A percentile compares a stretch with the other conserved stretches of the same genome.
Evolutionary conservation across 2,329 filamentous ascomycete genomes (phyloP).

Genomic region (Cladobotryum protrusum): DNA sequence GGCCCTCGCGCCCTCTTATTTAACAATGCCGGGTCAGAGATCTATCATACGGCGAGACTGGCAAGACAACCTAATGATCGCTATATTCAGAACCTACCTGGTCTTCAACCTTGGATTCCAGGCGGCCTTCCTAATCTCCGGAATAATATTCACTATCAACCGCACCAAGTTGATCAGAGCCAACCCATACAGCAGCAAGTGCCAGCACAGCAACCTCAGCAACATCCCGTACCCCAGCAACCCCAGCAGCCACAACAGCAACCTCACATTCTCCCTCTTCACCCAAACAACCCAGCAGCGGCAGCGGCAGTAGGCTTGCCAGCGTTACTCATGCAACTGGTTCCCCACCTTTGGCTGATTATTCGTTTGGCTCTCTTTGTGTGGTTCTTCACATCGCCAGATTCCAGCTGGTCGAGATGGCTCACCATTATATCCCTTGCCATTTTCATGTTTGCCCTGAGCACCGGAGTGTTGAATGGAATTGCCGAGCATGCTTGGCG

Average conservation of each 20-base stretch:
- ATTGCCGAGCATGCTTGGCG: conserved; percentile 49
- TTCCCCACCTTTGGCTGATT: conserved; percentile 58
- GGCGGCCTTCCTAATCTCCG: neutral
- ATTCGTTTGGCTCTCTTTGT: conserved; percentile 53
- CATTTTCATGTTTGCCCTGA: conserved; percentile 50
- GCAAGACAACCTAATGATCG: conserved; percentile 21
- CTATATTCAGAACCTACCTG: conserved; percentile 19
- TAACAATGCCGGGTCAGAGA: conserved; percentile 41
- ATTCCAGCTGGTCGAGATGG: conserved; percentile 54
- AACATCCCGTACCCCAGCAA: conserved; percentile 23
- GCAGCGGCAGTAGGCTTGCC: conserved; percentile 27
- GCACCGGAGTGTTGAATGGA: conserved; percentile 53
- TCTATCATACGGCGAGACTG: conserved; percentile 44
- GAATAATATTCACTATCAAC: conserved; percentile 15
- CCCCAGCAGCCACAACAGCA: conserved; percentile 14
- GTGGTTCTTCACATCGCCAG: conserved; percentile 58
- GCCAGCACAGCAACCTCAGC: conserved; percentile 20
- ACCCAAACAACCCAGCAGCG: conserved; percentile 34
- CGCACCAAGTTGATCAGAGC: conserved; percentile 13
- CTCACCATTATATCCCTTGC: conserved; percentile 49
- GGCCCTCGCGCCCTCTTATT: conserved; percentile 54
- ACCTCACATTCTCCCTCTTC: conserved; percentile 21
- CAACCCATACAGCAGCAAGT: conserved; percentile 16
- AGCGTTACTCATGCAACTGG: conserved; percentile 33
- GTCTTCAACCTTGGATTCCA: conserved; percentile 1